Base-by-base conservation (phyloP, 2,329 filamentous ascomycete genomes). In the Xylariaceae sp. region DNA sequence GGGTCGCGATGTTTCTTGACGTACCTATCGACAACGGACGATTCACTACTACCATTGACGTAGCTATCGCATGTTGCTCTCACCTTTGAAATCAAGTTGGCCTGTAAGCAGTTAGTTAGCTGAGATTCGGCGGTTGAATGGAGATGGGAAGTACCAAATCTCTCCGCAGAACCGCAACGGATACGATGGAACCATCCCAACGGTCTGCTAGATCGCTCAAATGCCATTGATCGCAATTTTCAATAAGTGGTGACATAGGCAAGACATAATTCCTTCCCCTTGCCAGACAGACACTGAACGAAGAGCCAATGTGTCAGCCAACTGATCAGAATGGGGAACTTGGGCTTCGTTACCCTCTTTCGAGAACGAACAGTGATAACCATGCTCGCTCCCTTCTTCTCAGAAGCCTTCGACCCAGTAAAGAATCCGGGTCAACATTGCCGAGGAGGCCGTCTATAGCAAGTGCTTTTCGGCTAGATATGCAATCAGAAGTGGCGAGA, bases 321-420 rank as follows among this genome's bases (percentile, higher is more conserved):
- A 14, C 23, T 44, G 40, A 7, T 3, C 45, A 7, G 43, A 44
- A 26, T 16, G 40, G 26, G 40, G 44, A 20, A 4, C n/a, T 26
- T 44, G 2, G 18, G 23, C 32, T 18, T 19, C 62, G 71, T 63
- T 68, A 85, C 77, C 88, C 88, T 71, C 88, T 77, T 66, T 91
- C 88, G 0, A 91, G 79, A 0, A 90, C 88, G 67, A 90, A 91
- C 1, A 91, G 72, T 0, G 88, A 84, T 53, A 91, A 79, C 87
- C 88, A 91, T 7, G 84, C 84, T 58, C 88, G 77, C 70, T 91
- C 88, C 45, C 88, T 77, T 50, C 86, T 79, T 42, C 88, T 79
- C 2, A 90, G 70, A 1, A 91, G 73, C 40, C 86, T 74, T 52
- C 81, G 78, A 1, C 87, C 88, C 65, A 79, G 79, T 57, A 84